Conservation (phyloP, 1,139 yeast species). For the Pichia sp. region DNA sequence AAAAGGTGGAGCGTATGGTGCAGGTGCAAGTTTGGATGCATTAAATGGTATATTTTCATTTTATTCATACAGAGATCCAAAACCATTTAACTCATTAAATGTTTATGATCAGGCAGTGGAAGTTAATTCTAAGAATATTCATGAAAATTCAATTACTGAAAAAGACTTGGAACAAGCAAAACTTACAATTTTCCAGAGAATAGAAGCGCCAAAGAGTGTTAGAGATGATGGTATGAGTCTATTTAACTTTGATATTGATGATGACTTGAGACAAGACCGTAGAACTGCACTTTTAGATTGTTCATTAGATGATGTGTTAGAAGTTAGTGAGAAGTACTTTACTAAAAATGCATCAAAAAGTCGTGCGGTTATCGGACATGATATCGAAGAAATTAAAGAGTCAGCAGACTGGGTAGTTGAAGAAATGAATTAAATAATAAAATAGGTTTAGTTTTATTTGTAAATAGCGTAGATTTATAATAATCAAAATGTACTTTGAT, state of each 20-base stretch:
- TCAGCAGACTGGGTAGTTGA: constrained; percentile 14
- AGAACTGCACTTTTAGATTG: constrained; percentile 70
- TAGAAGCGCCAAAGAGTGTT: constrained; percentile 86
- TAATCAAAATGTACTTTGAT: no score
- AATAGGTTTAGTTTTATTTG: no score
- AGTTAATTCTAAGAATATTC: constrained; percentile 45
- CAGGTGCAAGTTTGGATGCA: constrained; percentile 82
- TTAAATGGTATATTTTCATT: constrained; percentile 73
- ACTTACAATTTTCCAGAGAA: constrained; percentile 78
- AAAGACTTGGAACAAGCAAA: constrained; percentile 84
- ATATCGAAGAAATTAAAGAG: constrained; percentile 9
- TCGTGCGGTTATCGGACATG: constrained; percentile 45
- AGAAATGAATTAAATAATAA: constrained; percentile 7
- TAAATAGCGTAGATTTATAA: no score
- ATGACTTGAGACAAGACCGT: constrained; percentile 74
- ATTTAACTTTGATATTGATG: constrained; percentile 67
- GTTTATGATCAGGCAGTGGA: constrained; percentile 55
- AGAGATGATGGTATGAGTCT: constrained; percentile 66
- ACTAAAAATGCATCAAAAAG: constrained; percentile 30
- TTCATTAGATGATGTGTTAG: constrained; percentile 51
- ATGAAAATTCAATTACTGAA: constrained; percentile 36
- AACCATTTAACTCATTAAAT: constrained; percentile 62
- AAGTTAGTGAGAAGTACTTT: constrained; percentile 60
- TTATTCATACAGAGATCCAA: constrained; percentile 93
- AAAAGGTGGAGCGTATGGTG: constrained; percentile 97